phyloP scores from a whole-genome alignment of 208 protist species.

The Spongospora subterranea region DNA sequence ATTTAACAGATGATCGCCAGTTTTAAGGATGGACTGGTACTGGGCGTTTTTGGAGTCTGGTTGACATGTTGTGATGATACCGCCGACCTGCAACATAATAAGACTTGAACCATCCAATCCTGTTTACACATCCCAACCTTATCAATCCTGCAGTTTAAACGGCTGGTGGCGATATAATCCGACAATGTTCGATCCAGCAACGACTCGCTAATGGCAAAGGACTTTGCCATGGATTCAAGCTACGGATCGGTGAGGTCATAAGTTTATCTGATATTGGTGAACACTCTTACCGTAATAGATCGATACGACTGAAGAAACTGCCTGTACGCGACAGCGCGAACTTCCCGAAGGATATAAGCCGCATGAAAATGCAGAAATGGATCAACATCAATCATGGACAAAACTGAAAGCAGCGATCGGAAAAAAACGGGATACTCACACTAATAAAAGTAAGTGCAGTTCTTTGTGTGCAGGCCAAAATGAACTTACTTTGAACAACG shows the following conservation, averaged over 20 bases:
- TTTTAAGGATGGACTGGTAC: constrained; percentile 91
- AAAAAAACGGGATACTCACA: constrained; percentile 60
- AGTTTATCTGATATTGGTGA: too few relatives aligned
- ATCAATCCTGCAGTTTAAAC: constrained; percentile 96
- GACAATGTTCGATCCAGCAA: constrained; percentile 84
- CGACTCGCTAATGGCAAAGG: not conserved
- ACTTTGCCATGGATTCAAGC: constrained; percentile 24
- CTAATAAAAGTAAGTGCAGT: not conserved
- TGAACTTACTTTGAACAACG: not conserved
- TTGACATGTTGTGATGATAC: constrained; percentile 90
- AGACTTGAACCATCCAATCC: not conserved
- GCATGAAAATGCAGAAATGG: constrained; percentile 86
- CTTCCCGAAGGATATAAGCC: constrained; percentile 93
- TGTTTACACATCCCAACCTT: constrained; percentile 77
- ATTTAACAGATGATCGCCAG: constrained; percentile 95
- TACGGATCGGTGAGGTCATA: not conserved
- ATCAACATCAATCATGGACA: constrained; percentile 48
- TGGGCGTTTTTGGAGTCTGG: constrained; percentile 92
- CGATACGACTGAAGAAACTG: constrained; percentile 98
- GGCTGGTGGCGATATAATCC: constrained; percentile 92
- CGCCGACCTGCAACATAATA: constrained; percentile 69
- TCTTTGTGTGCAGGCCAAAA: not conserved
- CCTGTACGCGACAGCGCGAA: constrained; percentile 92
- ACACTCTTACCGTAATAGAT: constrained; percentile 69
- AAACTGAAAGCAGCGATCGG: constrained; percentile 56